Evolutionary conservation across 805 yeast species (phyloP), one percentile per base, ranked within the genome.

Genomic region (Yarrowia sp.): DNA sequence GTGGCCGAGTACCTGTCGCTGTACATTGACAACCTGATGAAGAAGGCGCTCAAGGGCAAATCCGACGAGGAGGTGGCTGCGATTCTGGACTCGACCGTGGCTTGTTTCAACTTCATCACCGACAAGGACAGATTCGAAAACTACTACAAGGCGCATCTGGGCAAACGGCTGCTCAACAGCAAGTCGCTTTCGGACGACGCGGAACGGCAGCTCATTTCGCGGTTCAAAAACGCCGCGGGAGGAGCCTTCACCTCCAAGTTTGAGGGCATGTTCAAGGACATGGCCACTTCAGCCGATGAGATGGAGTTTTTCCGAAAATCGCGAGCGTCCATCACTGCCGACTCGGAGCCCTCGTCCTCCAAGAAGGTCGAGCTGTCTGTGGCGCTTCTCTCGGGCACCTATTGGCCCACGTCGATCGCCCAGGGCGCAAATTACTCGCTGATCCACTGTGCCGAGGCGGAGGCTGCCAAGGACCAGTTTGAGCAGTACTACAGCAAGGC

Each of bases 91-190:
- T 82, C 83, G 34, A 85, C 92, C 0, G 82, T 90, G 13, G 77
- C 82, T 24, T 82, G 93, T 39, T 86, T 92, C 73, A 80, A 88
- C 68, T 87, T 85, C 73, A 81, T 92, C 55, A 83, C 85, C 69
- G 97, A 93, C 72, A 93, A 92, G 74, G 97, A 92, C 77, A 79
- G 90, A 33, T 93, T 92, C 78, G 97, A 92, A 74, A 88, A 85
- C 49, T 87, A 89, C 70, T 92, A 91, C 76, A 92, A 92, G 72
- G 90, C 87, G 66, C 97, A 91, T 78, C 81, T 93, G 68, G 97
- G 97, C 0, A 91, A 89, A 76, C 82, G 98, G 70, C 81, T 92
- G 49, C 74, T 88, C 82, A 85, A 68, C 81, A 81, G 71, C 73
- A 77, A 79, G 76, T 71, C 76, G 14, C 72, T 82, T 60, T 80